Percentiles rank a stretch among this genome's conserved stretches.
These are phyloP conservation scores for Dichotomocladium elegans DNA, from an alignment of 371 early-diverging fungal species.

Conservation along the genomic window DNA sequence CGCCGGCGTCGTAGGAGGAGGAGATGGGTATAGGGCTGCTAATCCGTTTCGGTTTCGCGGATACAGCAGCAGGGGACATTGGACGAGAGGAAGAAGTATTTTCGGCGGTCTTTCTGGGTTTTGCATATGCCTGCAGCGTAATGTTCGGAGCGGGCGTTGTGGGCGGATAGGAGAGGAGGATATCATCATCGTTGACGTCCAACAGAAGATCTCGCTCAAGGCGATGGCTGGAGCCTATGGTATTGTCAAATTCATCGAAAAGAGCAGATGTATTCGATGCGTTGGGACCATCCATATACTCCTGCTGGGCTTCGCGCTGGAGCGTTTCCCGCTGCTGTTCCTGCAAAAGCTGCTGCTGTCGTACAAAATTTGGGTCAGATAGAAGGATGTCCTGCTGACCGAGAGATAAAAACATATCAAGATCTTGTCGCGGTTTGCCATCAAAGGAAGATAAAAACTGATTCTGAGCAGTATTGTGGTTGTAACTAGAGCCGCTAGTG, in stretches of 20 bases:
- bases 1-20: background rate
- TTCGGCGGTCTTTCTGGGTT: too few species aligned
- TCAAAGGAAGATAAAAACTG: background rate
- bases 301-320: background rate
- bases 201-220: too few species aligned
- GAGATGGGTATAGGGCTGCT: conserved; percentile 11
- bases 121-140: too few species aligned
- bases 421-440: background rate
- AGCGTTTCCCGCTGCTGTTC: conserved; percentile 12
- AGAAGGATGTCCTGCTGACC: conserved; percentile 21
- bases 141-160: too few species aligned
- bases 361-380: conserved; percentile 22
- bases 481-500: too few species aligned
- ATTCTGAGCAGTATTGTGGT: background rate
- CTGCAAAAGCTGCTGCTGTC: conserved; percentile 23
- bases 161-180: background rate
- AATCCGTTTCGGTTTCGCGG: background rate
- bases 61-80: background rate
- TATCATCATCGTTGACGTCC: background rate
- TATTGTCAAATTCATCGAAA: background rate
- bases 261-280: background rate
- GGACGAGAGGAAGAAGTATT: too few species aligned
- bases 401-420: conserved; percentile 3
- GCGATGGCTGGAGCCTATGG: background rate
- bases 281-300: background rate